phyloP scores from a whole-genome alignment of 2,329 filamentous ascomycete species.

The Didymella segeticola region DNA sequence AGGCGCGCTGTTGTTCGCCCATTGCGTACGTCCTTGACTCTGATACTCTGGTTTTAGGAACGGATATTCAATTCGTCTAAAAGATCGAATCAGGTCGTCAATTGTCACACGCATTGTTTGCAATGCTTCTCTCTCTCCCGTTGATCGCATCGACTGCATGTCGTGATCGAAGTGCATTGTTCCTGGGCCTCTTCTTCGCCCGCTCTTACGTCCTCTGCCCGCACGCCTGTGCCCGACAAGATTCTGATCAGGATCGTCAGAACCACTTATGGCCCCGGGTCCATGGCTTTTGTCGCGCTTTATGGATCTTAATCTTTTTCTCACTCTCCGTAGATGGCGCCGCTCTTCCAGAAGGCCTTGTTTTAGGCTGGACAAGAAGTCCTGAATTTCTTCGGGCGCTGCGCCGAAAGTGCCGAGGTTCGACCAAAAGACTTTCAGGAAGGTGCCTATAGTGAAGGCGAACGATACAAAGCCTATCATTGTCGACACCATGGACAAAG shows the following conservation, averaged over 20 bases:
- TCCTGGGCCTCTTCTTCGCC: slow-evolving; percentile 3
- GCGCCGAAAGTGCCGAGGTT: slow-evolving; percentile 48
- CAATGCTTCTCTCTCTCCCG: slow-evolving; percentile 43
- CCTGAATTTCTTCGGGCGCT: slow-evolving; percentile 49
- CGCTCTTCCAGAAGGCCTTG: slow-evolving; percentile 52
- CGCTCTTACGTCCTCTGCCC: slow-evolving; percentile 9
- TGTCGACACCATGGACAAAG: slow-evolving; percentile 45
- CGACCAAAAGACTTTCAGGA: slow-evolving; percentile 51
- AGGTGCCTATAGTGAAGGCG: slow-evolving; percentile 53
- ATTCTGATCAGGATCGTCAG: slow-evolving; percentile 17
- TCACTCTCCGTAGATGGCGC: slow-evolving; percentile 40
- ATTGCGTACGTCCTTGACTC: slow-evolving; percentile 18
- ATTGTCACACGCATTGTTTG: slow-evolving; percentile 47
- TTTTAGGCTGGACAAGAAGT: slow-evolving; percentile 50
- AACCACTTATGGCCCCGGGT: slow-evolving; percentile 12
- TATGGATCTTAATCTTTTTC: slow-evolving; percentile 24
- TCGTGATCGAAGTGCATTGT: slow-evolving; percentile 29
- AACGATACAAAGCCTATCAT: slow-evolving; percentile 53
- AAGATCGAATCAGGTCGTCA: slow-evolving; percentile 46
- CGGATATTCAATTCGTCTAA: slow-evolving; percentile 47
- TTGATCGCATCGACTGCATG: slow-evolving; percentile 29
- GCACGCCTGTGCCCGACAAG: slow-evolving; percentile 11
- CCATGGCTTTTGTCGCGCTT: slow-evolving; percentile 19
- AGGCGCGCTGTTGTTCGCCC: slow-evolving; percentile 17
- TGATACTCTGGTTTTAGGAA: slow-evolving; percentile 48